Base-by-base conservation (phyloP, 2,329 filamentous ascomycete genomes). In the Huntiella abstrusa region DNA sequence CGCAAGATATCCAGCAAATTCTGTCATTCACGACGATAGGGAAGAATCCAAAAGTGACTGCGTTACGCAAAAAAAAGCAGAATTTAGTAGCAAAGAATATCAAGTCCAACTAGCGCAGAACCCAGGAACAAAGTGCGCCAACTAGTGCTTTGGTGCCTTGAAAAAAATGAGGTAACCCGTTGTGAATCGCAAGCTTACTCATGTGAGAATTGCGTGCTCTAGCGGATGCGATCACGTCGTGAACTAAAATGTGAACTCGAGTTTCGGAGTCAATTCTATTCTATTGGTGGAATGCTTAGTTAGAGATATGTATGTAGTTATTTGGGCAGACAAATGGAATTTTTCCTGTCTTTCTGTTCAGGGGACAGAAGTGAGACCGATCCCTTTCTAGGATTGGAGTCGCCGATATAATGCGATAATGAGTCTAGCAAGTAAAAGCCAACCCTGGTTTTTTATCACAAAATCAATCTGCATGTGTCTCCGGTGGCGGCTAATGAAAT, bases 1-100 rank as follows among this genome's bases (percentile, higher is more conserved):
- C 48, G 48, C 48, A 39, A 49, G 16, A 32, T 43, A 40, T 28
- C 40, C n/a, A 40, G 39, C 13, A 39, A 45, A 49, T 49, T 46
- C 43, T 49, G 43, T 49, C 48, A 49, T 49, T 41, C 13, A 35
- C 16, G 33, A 35, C 22, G 22, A 28, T 28, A 28, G 22, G 22
- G 35, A 34, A 13, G 34, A 36, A 36, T 16, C 28, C 12, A 43
- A 32, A 17, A 7, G 28, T 15, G 10, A 41, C n/a, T 46, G 43
- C 40, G 44, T 49, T 35, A 49, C 46, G 43, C 44, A 28, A 28
- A 40, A 13, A 13, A 47, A 19, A 12, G 35, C 11, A 43, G 41
- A 17, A 33, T 17, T 13, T 10, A 8, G 12, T n/a, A 32, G 3
- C 28, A 16, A 28, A 17, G 13, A 13, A 13, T 12, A 33, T 12